Base-by-base conservation (phyloP, 2,329 filamentous ascomycete genomes). In the Scortechinia acanthostroma region DNA sequence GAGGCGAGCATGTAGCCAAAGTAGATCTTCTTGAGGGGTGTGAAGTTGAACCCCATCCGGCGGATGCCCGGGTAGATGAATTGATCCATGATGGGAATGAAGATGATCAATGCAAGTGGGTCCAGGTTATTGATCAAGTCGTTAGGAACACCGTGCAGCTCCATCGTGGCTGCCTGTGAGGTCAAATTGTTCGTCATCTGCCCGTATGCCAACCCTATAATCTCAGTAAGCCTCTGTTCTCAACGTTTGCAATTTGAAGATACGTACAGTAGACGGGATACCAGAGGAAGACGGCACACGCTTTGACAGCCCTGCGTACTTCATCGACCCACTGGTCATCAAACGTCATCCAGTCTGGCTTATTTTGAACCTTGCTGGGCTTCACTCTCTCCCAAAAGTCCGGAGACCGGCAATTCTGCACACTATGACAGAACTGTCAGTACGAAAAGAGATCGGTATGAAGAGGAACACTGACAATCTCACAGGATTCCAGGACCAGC, bases 261-360 rank as follows among this genome's bases (percentile, higher is more conserved):
- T 10, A 40, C 35, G 6, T 19, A 40, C 74, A 79, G 63, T 76
- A 80, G 51, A 81, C 71, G 35, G 84, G 83, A 47, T 82, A 76
- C 69, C 83, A 88, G 49, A 80, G 62, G 62, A 87, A 91, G 23
- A 88, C 83, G 51, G 76, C 71, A 68, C 83, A 87, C 46, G 83
- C 83, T 53, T 75, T 70, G 46, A 86, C 68, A 49, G 83, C 86
- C 62, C 86, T 82, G 44, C 73, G 72, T 43, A 90, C 80, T 58
- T 91, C 84, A 57, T 89, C 86, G 25, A 91, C 86, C 86, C 86
- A 91, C 44, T 77, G 77, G 52, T 91, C 88, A 50, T 91, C 86
- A 52, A 89, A 90, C 0, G 81, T 86, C 83, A 91, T 90, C 85
- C 85, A 91, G 0, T 46, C 37, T 0, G 86, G 86, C 46, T 80